Conservation (phyloP, 2,329 filamentous ascomycete genomes). For the Sclerotinia borealis region DNA sequence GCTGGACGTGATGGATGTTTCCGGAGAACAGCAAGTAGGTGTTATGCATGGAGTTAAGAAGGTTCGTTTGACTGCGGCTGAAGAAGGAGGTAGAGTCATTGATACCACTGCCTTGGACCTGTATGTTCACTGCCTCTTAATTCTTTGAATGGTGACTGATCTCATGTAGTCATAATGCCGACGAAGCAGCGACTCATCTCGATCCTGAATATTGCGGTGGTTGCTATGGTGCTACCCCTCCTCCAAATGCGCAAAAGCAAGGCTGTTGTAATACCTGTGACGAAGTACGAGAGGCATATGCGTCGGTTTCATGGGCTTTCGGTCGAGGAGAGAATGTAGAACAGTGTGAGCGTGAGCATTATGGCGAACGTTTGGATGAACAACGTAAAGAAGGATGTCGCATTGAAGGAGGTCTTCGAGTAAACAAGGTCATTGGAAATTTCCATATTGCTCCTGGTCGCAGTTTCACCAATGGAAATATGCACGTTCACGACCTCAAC, state of each 20-base stretch:
- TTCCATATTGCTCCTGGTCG: slow-evolving; percentile 97
- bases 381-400: slow-evolving; percentile 91
- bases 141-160: slow-evolving; percentile 12
- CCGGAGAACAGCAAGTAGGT: slow-evolving; percentile 91
- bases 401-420: slow-evolving; percentile 82
- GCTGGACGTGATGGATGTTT: slow-evolving; percentile 98
- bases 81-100: slow-evolving; percentile 71
- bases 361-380: slow-evolving; percentile 77
- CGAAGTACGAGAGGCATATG: slow-evolving; percentile 93
- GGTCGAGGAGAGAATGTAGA: slow-evolving; percentile 87
- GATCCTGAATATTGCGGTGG: slow-evolving; percentile 88
- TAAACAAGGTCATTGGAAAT: slow-evolving; percentile 98
- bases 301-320: slow-evolving; percentile 85
- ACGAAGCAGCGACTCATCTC: slow-evolving; percentile 68
- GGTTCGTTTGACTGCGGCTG: slow-evolving; percentile 67
- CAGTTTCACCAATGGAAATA: slow-evolving; percentile 91
- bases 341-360: slow-evolving; percentile 93
- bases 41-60: slow-evolving; percentile 91
- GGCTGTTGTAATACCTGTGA: slow-evolving; percentile 97
- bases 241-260: slow-evolving; percentile 64
- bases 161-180: slow-evolving; percentile 50
- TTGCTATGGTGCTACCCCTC: slow-evolving; percentile 81
- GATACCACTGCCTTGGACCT: slow-evolving; percentile 63
- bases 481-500: slow-evolving; percentile 96
- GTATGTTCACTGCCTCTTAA: slow-evolving; percentile 35